Evolutionary conservation across 164 flowering plant genomes (phyloP).

Genomic region (Vitis labrusca): DNA sequence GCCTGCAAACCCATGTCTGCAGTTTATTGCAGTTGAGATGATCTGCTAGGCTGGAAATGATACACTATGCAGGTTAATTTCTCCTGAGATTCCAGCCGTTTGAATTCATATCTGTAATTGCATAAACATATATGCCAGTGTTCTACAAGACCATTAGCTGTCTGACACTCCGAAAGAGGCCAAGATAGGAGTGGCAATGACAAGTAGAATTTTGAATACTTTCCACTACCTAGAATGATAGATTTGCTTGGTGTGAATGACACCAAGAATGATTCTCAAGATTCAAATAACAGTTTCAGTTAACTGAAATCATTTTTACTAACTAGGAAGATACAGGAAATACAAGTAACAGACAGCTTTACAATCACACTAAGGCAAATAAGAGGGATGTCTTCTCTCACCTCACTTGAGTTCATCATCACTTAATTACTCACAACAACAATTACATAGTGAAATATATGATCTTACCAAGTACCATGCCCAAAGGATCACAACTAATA

Average conservation of each 20-base stretch:
- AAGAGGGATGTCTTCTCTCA: background rate
- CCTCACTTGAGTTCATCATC: slow-evolving; percentile 2
- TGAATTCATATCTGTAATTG: background rate
- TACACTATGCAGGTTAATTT: no score
- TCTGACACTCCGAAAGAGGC: background rate
- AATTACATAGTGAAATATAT: slow-evolving; percentile 3
- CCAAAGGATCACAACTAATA: slow-evolving; percentile 3
- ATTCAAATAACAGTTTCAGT: background rate
- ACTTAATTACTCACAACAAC: slow-evolving; percentile 12
- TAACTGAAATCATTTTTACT: background rate
- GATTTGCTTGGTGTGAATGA: background rate
- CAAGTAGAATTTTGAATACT: background rate
- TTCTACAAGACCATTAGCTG: background rate
- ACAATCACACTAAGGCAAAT: slow-evolving; percentile 10
- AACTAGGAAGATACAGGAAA: background rate
- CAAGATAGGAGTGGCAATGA: background rate
- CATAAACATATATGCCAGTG: background rate
- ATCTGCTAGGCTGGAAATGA: background rate
- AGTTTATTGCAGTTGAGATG: background rate
- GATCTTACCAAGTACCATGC: slow-evolving; percentile 9
- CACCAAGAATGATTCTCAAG: background rate
- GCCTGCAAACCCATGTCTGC: background rate
- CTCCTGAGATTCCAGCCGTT: no score
- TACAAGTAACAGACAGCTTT: slow-evolving; percentile 15
- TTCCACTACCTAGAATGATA: background rate